These are phyloP conservation scores for Stenocarpella maydis DNA, from an alignment of 2,329 filamentous ascomycete species.

Conservation along the genomic window DNA sequence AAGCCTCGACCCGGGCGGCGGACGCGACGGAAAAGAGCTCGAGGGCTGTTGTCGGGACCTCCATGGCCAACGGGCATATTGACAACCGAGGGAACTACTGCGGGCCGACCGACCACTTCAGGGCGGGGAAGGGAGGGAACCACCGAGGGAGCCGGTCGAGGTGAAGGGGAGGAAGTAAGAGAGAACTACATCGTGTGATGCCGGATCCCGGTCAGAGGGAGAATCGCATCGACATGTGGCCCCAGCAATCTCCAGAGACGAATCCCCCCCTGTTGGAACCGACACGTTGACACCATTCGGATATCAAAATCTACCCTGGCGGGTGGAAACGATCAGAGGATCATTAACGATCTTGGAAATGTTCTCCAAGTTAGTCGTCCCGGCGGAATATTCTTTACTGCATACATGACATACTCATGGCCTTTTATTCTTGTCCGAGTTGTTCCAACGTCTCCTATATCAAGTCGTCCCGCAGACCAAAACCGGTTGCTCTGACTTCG, in stretches of 20 bases:
- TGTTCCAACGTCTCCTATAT: too few species aligned
- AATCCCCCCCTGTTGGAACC: not conserved
- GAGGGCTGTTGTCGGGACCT: slow-evolving; percentile 21
- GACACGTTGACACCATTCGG: not conserved
- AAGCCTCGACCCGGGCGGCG: slow-evolving; percentile 18
- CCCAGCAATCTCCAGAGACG: not conserved
- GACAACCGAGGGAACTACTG: slow-evolving; percentile 14
- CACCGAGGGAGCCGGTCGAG: not conserved
- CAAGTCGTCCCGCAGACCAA: too few species aligned
- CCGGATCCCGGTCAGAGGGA: too few species aligned
- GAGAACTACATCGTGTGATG: not conserved
- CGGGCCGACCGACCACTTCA: slow-evolving; percentile 21
- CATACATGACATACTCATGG: too few species aligned
- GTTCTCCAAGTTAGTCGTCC: too few species aligned
- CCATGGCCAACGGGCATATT: slow-evolving; percentile 26
- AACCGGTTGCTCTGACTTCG: too few species aligned
- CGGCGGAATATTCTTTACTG: too few species aligned
- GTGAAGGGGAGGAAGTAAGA: not conserved
- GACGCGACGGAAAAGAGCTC: slow-evolving; percentile 26
- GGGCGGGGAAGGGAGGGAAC: not conserved
- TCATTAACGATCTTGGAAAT: too few species aligned
- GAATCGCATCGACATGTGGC: not conserved
- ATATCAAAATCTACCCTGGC: not conserved
- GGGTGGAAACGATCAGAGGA: not conserved
- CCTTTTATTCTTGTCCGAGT: too few species aligned